phyloP scores from a whole-genome alignment of 139 green algal species.

The Chlorella ohadii region DNA sequence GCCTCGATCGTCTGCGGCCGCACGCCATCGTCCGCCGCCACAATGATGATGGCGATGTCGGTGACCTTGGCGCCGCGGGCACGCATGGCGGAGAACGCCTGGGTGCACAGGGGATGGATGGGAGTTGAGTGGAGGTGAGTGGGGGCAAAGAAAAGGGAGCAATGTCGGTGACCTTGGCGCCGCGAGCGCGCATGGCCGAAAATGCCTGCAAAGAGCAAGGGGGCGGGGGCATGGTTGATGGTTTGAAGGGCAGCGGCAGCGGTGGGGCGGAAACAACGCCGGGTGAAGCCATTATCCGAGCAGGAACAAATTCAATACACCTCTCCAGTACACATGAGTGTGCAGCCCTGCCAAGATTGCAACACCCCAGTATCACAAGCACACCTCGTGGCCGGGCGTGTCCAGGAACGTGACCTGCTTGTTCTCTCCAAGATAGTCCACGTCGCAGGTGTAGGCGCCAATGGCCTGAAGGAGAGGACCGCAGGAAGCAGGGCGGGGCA shows the following conservation, averaged over 20 bases:
- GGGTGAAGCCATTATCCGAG: too few species aligned
- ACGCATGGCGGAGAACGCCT: conserved; percentile 98
- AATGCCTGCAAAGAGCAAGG: conserved; percentile 63
- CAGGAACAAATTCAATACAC: too few species aligned
- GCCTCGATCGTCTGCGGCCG: conserved; percentile 96
- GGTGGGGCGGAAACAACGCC: too few species aligned
- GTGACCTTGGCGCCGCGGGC: conserved; percentile 92
- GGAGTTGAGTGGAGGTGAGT: too few species aligned
- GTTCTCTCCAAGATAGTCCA: conserved; percentile 46
- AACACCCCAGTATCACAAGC: not conserved
- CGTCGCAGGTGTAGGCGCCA: conserved; percentile 92
- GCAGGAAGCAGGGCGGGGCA: too few species aligned
- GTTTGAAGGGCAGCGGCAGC: too few species aligned
- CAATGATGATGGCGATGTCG: conserved; percentile 97
- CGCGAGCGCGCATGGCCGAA: conserved; percentile 94
- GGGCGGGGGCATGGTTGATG: too few species aligned
- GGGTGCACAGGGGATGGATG: too few species aligned
- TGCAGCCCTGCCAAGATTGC: too few species aligned
- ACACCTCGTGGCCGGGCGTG: conserved; percentile 93
- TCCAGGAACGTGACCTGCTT: conserved; percentile 95
- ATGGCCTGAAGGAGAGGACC: conserved; percentile 66
- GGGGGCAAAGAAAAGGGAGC: too few species aligned
- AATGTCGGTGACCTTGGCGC: conserved; percentile 94
- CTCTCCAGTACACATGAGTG: too few species aligned
- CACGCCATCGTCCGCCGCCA: conserved; percentile 98